phyloP scores from a whole-genome alignment of 768 basidiomycete species.

The Astraeus odoratus region DNA sequence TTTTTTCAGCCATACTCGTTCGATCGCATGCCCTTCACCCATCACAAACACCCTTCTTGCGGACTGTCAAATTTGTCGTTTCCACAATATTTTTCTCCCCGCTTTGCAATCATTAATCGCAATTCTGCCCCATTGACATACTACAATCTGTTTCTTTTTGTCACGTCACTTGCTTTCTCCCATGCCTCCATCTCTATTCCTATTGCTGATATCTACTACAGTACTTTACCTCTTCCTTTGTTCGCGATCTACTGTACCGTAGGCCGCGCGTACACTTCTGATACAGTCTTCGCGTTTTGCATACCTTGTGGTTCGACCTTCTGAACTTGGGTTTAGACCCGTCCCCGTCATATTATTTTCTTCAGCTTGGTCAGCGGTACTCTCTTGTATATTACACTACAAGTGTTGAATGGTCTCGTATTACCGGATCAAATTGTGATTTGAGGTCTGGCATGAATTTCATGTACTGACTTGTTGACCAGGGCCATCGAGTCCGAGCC shows the following conservation, averaged over 20 bases:
- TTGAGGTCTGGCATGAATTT: too few species aligned
- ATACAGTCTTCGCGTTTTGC: constrained; percentile 12
- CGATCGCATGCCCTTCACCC: constrained; percentile 22
- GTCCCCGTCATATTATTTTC: constrained; percentile 1
- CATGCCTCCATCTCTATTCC: constrained; percentile 18
- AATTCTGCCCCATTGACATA: constrained; percentile 15
- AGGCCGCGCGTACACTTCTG: constrained; percentile 3
- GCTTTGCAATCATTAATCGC: constrained; percentile 25
- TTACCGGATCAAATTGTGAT: background rate
- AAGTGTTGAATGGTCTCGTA: constrained; percentile 7
- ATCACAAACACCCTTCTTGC: constrained; percentile 2
- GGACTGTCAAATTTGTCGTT: constrained; percentile 13
- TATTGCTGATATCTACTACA: constrained; percentile 29
- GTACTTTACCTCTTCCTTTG: constrained; percentile 20
- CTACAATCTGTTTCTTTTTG: constrained; percentile 11
- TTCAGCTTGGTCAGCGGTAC: constrained; percentile 4
- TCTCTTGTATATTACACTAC: constrained; percentile 9
- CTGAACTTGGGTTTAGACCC: constrained; percentile 4
- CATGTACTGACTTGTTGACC: too few species aligned
- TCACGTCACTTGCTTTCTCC: constrained; percentile 11
- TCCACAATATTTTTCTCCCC: constrained; percentile 23
- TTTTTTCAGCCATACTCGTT: constrained; percentile 11
- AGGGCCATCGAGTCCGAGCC: too few species aligned
- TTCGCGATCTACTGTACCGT: constrained; percentile 4
- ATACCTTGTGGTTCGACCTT: constrained; percentile 7